Conservation (phyloP, 192 early-diverging fungal genomes). For the Umbelopsis isabellina region DNA sequence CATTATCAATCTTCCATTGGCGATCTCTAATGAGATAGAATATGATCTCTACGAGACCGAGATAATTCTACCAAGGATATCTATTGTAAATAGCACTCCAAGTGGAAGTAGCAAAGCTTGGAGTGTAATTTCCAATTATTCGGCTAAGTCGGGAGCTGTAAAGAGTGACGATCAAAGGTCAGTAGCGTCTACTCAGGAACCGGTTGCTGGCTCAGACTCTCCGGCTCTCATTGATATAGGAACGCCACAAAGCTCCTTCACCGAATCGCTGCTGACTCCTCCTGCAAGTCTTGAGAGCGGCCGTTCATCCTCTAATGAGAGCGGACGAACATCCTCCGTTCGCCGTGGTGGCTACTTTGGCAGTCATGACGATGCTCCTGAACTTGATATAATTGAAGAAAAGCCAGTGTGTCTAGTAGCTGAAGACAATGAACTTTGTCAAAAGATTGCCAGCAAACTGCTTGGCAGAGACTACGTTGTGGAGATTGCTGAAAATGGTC, state of each 20-base stretch:
- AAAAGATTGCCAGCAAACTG: slow-evolving; percentile 7
- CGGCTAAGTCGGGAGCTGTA: neutral
- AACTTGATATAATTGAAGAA: slow-evolving; percentile 2
- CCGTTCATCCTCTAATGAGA: neutral
- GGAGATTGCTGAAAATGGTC: slow-evolving; percentile 4
- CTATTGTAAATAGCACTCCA: neutral
- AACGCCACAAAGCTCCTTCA: too few species aligned
- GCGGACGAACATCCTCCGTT: neutral
- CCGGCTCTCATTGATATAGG: neutral
- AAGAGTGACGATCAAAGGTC: neutral
- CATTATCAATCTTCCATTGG: neutral
- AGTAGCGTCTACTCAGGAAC: neutral
- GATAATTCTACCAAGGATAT: neutral
- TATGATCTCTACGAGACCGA: too few species aligned
- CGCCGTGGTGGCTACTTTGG: neutral
- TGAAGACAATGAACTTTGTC: slow-evolving; percentile 7
- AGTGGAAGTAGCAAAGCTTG: neutral
- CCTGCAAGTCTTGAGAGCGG: neutral
- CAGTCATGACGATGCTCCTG: neutral
- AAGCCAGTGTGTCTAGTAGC: slow-evolving; percentile 6
- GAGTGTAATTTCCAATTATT: neutral
- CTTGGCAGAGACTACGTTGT: slow-evolving; percentile 16
- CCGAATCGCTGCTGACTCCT: too few species aligned
- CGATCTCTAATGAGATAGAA: neutral
- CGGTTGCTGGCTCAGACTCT: neutral